Evolutionary conservation across 768 basidiomycete genomes (phyloP).

Genomic region (Crepidotus variabilis): DNA sequence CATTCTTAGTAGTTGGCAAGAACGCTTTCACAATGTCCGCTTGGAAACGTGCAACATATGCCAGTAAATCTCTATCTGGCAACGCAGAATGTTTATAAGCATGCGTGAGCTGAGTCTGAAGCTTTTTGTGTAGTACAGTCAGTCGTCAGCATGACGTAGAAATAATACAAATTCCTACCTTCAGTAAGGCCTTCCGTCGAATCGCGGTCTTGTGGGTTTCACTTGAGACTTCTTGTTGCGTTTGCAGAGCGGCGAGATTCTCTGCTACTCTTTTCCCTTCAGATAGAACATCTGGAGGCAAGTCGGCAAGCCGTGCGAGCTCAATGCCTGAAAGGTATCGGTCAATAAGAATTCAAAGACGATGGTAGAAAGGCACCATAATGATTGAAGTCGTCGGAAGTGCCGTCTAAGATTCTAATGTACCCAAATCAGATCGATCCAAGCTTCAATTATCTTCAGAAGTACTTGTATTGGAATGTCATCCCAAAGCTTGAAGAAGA

Average conservation of each 20-base stretch:
- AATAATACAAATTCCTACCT: conserved; percentile 43
- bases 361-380: conserved; percentile 49
- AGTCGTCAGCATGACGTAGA: background rate
- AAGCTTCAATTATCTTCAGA: too few species aligned
- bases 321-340: conserved; percentile 62
- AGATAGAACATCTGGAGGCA: conserved; percentile 67
- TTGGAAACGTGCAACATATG: conserved; percentile 68
- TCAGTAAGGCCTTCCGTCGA: conserved; percentile 65
- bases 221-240: conserved; percentile 56
- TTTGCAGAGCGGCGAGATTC: conserved; percentile 54
- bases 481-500: conserved; percentile 61
- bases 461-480: conserved; percentile 75
- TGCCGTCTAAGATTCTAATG: conserved; percentile 70
- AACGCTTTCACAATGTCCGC: conserved; percentile 63
- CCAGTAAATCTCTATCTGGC: conserved; percentile 63
- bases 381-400: conserved; percentile 56
- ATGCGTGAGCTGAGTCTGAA: conserved; percentile 72
- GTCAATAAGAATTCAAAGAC: background rate
- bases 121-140: conserved; percentile 32
- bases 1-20: background rate
- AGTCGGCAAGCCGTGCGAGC: conserved; percentile 81
- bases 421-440: background rate
- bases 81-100: conserved; percentile 69
- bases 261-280: conserved; percentile 63
- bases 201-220: conserved; percentile 52